phyloP scores from a whole-genome alignment of 139 green algal genomes.

The Ettlia oleoabundans region DNA sequence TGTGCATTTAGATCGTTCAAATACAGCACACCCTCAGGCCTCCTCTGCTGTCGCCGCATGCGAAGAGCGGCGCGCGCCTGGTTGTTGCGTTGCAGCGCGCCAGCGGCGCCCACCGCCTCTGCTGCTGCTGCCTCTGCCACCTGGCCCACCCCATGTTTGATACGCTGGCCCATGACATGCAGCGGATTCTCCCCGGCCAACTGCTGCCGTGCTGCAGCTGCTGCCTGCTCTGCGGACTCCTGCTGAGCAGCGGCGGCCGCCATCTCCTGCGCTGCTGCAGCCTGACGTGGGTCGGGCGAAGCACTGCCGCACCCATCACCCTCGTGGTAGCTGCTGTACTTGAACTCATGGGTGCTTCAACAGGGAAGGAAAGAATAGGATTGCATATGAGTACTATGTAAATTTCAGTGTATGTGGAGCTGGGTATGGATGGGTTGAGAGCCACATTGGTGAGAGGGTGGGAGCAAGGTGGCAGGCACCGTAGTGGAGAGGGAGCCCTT shows the following conservation, averaged over 20 bases:
- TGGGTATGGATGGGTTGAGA: no score
- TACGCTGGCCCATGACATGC: not conserved
- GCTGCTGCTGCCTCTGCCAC: not conserved
- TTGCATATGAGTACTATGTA: no score
- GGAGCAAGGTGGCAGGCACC: not conserved
- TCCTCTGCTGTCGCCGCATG: no score
- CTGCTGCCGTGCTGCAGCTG: not conserved
- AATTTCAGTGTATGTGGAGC: no score
- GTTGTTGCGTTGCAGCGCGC: not conserved
- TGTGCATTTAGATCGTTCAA: not conserved
- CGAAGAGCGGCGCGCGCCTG: not conserved
- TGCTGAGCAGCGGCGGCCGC: not conserved
- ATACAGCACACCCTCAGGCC: constrained; percentile 26
- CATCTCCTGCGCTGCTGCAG: not conserved
- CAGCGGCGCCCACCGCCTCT: not conserved
- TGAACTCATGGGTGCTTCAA: constrained; percentile 38
- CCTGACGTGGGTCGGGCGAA: not conserved
- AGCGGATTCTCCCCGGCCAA: not conserved
- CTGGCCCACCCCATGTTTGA: not conserved
- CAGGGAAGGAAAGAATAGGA: not conserved
- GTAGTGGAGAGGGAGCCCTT: not conserved
- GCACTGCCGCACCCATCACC: not conserved
- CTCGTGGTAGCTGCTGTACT: constrained; percentile 39
- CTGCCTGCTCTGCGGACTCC: not conserved
- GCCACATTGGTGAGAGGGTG: no score